These are phyloP conservation scores for Naganishia albida DNA, from an alignment of 1,284 basidiomycete genomes.

Conservation along the genomic window DNA sequence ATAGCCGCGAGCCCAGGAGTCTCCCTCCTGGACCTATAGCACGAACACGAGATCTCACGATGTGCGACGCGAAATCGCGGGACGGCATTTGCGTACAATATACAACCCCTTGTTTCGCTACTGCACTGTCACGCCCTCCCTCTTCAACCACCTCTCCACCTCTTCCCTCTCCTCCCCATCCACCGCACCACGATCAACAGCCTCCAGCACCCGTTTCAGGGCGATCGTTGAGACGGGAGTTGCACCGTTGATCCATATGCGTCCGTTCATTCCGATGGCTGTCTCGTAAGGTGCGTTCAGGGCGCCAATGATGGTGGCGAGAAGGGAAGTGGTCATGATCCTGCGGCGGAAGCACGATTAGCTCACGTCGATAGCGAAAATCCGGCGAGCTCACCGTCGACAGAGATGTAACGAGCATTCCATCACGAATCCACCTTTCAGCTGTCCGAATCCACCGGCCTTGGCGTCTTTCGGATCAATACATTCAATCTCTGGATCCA, in stretches of 20 bases:
- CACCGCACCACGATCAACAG: slow-evolving; percentile 44
- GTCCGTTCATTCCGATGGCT: slow-evolving; percentile 57
- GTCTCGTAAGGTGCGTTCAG: slow-evolving; percentile 55
- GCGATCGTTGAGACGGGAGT: slow-evolving; percentile 52
- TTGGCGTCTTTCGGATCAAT: slow-evolving; percentile 57
- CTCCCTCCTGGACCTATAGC: too few relatives aligned
- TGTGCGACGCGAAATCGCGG: too few relatives aligned
- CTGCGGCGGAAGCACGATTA: background rate
- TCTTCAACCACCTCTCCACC: slow-evolving; percentile 28
- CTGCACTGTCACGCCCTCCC: slow-evolving; percentile 21
- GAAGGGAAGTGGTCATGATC: slow-evolving; percentile 13
- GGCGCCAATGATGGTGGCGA: slow-evolving; percentile 52
- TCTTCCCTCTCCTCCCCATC: slow-evolving; percentile 38
- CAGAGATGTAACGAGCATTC: slow-evolving; percentile 48
- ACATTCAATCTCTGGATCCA: slow-evolving; percentile 59
- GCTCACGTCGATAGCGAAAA: too few relatives aligned
- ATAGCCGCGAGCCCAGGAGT: too few relatives aligned
- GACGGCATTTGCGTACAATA: too few relatives aligned
- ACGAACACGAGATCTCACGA: too few relatives aligned
- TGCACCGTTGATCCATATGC: slow-evolving; percentile 56
- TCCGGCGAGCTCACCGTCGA: slow-evolving; percentile 44
- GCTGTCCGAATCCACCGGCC: slow-evolving; percentile 56
- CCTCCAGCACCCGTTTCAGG: slow-evolving; percentile 48
- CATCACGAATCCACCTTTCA: slow-evolving; percentile 55
- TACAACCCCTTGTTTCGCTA: background rate